Base-by-base conservation (phyloP, 345 rosid genomes). In the Syzygium aromaticum region DNA sequence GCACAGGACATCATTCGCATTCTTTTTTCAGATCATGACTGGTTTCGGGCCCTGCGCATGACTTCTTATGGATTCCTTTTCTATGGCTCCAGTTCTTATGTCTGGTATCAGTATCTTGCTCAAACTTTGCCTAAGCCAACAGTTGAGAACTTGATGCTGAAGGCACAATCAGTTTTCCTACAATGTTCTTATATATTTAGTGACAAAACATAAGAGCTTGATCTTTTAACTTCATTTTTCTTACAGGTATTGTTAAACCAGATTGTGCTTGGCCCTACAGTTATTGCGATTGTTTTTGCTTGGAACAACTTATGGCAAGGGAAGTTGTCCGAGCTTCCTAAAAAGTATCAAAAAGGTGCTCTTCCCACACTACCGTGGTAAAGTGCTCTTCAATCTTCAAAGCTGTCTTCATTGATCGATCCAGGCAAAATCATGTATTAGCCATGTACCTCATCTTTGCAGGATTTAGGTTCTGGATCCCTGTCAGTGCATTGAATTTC, bases 381-480 rank as follows among this genome's bases (percentile, higher is more conserved):
- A 92, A 84, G 30, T 78, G 11, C 87, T 86, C 85, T 87, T 77
- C 33, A 43, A 59, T 86, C 77, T 87, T 77, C 27, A 33, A 59
- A 80, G 67, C 84, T 63, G 28, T 87, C 86, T 89, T 27, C 86
- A 40, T 87, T 90, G 82, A 82, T 84, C 67, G 5, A 33, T 88
- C n/a, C 49, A 17, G 30, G 63, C 64, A 59, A 73, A 73, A 19
- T 33, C 49, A 33, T 73, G 43, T 9, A 73, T 61, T 73, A 73
- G 25, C 80, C 80, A 73, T 73, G 3, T 28, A 17, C 38, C 64
- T 38, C 19, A 56, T 87, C 73, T 52, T 17, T 93, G 92, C 96
- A 97, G 99, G 99, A 77, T 94, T 97, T 85, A 95, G 98, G 88
- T 97, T 97, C 88, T 97, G 99, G 99, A 89, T 97, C 85, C 99